Evolutionary conservation across 192 early-diverging fungal genomes (phyloP), one percentile per base, ranked within the genome.

Genomic region (Linnemannia elongata): DNA sequence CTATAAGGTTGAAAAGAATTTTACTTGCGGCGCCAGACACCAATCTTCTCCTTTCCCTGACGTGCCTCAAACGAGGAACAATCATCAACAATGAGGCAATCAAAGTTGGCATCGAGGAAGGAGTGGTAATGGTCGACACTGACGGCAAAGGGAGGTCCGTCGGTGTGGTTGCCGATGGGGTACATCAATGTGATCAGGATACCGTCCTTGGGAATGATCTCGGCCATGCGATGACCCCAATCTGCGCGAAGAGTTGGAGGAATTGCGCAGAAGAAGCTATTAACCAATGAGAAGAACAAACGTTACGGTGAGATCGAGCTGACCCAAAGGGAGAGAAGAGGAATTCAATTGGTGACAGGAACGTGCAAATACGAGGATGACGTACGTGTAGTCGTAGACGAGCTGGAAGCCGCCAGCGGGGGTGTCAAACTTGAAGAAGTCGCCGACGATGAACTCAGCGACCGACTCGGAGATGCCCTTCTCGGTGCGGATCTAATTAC

Each of bases 331-430:
- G 10, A n/a, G 4, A 20, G 1, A 52, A 18, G 20, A 49, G 4
- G 47, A 20, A 18, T 52, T 52, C 49, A 69, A 69, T 2, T 52
- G 18, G 18, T 52, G 0, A 52, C 20, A 52, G 17, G 0, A 30
- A n/a, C n/a, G n/a, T 7, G 0, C 22, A 24, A 33, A 24, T 1
- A 22, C 36, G n/a, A 6, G 8, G 33, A 52, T n/a, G 27, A 70
- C 89, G 83, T 90, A 93, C 90, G 96, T 96, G 82, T 96, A 96
- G 87, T 98, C 97, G 71, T 93, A 97, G 6, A 96, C 90, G 22
- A 98, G 89, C 69, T 95, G 92, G 90, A 92, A 97, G 71, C 91
- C 91, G 44, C 78, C 89, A 3, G 76, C 77, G 15, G 93, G 91
- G 1, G 88, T 81, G 2, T 89, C 79, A 83, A 95, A 95, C 24